These are phyloP conservation scores for Arabidopsis thaliana DNA, from an alignment of 345 rosid genomes.

Conservation along the genomic window DNA sequence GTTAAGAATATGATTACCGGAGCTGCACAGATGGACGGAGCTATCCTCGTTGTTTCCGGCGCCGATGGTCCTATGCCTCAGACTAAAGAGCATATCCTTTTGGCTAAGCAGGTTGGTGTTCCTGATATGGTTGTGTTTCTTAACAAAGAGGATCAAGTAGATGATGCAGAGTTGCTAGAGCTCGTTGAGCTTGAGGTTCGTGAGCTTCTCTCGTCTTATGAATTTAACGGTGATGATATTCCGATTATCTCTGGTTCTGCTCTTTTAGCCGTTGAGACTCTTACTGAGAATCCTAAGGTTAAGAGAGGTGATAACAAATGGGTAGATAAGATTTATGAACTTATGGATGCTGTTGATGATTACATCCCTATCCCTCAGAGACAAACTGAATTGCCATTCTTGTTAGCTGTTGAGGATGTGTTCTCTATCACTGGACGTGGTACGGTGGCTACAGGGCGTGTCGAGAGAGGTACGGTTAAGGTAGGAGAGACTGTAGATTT, in stretches of 20 bases:
- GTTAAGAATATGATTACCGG: slow-evolving; percentile 94
- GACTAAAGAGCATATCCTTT: slow-evolving; percentile 84
- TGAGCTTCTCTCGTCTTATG: slow-evolving; percentile 80
- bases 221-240: slow-evolving; percentile 85
- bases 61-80: slow-evolving; percentile 97
- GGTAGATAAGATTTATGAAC: slow-evolving; percentile 91
- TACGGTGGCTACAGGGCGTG: slow-evolving; percentile 87
- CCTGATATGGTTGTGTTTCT: slow-evolving; percentile 89
- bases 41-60: slow-evolving; percentile 80
- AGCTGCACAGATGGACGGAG: slow-evolving; percentile 95
- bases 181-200: slow-evolving; percentile 98
- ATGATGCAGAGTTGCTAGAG: slow-evolving; percentile 84
- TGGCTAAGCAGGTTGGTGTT: slow-evolving; percentile 91
- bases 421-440: slow-evolving; percentile 94
- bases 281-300: slow-evolving; percentile 67
- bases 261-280: slow-evolving; percentile 76
- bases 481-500: slow-evolving; percentile 80
- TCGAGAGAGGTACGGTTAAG: slow-evolving; percentile 81
- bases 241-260: slow-evolving; percentile 91
- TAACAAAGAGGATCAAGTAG: slow-evolving; percentile 93
- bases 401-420: slow-evolving; percentile 90
- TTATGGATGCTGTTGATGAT: slow-evolving; percentile 87
- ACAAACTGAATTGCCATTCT: slow-evolving; percentile 82
- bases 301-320: slow-evolving; percentile 82
- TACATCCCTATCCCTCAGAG: slow-evolving; percentile 86